Percentiles rank a stretch among this genome's conserved stretches.
phyloP scores from a whole-genome alignment of 2,329 filamentous ascomycete genomes.

The Elsinoe perseae region DNA sequence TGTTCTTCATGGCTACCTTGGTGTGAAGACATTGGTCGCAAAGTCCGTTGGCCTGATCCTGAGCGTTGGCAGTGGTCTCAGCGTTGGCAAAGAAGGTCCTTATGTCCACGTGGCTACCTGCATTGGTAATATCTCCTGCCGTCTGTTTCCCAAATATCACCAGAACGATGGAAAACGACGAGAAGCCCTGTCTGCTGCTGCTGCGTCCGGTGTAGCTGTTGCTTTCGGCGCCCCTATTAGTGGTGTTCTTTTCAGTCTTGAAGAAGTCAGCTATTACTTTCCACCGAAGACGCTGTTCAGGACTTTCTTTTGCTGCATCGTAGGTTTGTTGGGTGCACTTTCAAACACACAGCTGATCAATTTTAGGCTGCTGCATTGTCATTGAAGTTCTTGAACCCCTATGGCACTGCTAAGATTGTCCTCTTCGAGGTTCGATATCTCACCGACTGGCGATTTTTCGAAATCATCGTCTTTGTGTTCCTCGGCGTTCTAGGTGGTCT shows the following conservation, averaged over 20 bases:
- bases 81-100: slow-evolving; percentile 87
- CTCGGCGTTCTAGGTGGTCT: slow-evolving; percentile 79
- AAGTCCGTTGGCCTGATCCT: slow-evolving; percentile 78
- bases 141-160: slow-evolving; percentile 90
- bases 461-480: slow-evolving; percentile 76
- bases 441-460: slow-evolving; percentile 89
- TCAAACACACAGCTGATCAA: neutral
- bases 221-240: slow-evolving; percentile 88
- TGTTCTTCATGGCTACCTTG: slow-evolving; percentile 90
- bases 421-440: slow-evolving; percentile 90
- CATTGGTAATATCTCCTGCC: slow-evolving; percentile 89
- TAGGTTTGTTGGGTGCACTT: slow-evolving; percentile 32
- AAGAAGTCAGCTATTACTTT: slow-evolving; percentile 97
- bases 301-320: slow-evolving; percentile 97
- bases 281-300: slow-evolving; percentile 94
- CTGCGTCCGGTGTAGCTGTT: slow-evolving; percentile 84
- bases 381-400: slow-evolving; percentile 90
- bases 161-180: slow-evolving; percentile 88
- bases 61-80: slow-evolving; percentile 86
- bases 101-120: slow-evolving; percentile 97
- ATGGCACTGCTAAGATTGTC: slow-evolving; percentile 93
- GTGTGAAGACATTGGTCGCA: slow-evolving; percentile 74
- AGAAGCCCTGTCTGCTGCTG: slow-evolving; percentile 87
- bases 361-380: slow-evolving; percentile 66
- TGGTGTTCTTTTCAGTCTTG: slow-evolving; percentile 84